Base-by-base conservation (phyloP, 805 yeast genomes). In the Yarrowia deformans region DNA sequence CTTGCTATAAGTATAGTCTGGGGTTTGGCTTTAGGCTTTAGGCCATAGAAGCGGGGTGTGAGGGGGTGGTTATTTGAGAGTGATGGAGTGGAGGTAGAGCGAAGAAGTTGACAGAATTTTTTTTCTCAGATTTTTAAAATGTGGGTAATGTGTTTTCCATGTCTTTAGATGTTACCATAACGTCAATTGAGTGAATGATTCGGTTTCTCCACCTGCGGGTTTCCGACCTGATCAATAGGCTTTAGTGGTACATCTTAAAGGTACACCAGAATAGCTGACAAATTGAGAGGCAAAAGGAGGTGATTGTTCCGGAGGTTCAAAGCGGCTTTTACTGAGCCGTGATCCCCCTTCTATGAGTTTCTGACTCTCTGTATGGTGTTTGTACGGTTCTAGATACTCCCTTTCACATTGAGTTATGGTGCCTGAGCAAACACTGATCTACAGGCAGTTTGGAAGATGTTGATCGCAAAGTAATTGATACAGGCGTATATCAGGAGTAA, bases 21-120 rank as follows among this genome's bases (percentile, higher is more conserved):
- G 60, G 60, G 60, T 37, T 54, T n/a, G 19, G 34, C 60, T 54
- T 54, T 54, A 54, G 60, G 60, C 60, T 54, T 54, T 54, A 54
- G 56, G 60, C 18, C 14, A 23, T 39, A 54, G 8, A 14, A 9
- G 60, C 60, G 60, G 60, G 60, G 60, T 19, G 60, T 5, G 40
- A n/a, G 45, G 19, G 45, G 35, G 14, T 7, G 42, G 16, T n/a
- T 34, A 12, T 0, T 18, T 48, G 35, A 3, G n/a, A n/a, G 32
- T 12, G 56, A 1, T 12, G 7, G 34, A 10, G 40, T 3, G 35
- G 1, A 4, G 35, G 6, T n/a, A 9, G 19, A 2, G n/a, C 18
- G 10, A 35, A 8, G 5, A 0, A 2, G 32, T 18, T 19, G 12
- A 32, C 7, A 14, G 37, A 9, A 1, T 7, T 45, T 5, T 12